Evolutionary conservation across 192 early-diverging fungal genomes (phyloP).

Genomic region (Podila horticola): DNA sequence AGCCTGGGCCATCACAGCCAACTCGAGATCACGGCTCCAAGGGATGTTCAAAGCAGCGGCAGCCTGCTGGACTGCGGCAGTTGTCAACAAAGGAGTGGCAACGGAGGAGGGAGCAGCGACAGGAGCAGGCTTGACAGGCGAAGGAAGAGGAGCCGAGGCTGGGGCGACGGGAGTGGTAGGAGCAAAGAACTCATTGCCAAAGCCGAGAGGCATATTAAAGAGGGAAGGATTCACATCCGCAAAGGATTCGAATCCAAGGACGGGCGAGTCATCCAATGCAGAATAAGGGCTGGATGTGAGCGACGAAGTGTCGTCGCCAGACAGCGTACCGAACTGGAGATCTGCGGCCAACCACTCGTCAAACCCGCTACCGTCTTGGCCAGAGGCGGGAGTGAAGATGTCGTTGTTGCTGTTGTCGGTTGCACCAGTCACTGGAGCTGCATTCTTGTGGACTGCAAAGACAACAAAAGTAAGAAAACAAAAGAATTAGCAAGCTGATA

Average conservation of each 20-base stretch:
- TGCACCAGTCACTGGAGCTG: conserved; percentile 12
- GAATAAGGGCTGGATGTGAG: conserved; percentile 44
- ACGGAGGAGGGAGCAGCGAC: not conserved
- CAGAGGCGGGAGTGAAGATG: conserved; percentile 4
- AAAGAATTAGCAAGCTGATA: not conserved
- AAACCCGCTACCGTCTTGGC: conserved; percentile 31
- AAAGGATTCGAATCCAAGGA: conserved; percentile 38
- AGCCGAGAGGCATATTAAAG: conserved; percentile 34
- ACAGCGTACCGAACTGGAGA: conserved; percentile 38
- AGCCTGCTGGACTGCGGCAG: conserved; percentile 48
- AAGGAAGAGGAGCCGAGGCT: not conserved
- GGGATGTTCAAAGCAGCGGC: conserved; percentile 51
- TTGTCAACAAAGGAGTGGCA: conserved; percentile 24
- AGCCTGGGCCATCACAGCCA: conserved; percentile 45
- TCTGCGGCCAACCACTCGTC: conserved; percentile 49
- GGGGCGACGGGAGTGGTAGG: not conserved
- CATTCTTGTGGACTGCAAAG: conserved; percentile 29
- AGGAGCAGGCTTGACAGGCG: conserved; percentile 2
- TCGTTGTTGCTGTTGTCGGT: conserved; percentile 10
- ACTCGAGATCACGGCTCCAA: conserved; percentile 48
- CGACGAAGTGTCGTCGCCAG: conserved; percentile 30
- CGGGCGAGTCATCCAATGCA: conserved; percentile 41
- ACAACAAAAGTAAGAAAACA: not conserved
- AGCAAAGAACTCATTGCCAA: not conserved
- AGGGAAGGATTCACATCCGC: conserved; percentile 22